Base-by-base conservation (phyloP, 768 basidiomycete genomes). In the Amanita muscaria region DNA sequence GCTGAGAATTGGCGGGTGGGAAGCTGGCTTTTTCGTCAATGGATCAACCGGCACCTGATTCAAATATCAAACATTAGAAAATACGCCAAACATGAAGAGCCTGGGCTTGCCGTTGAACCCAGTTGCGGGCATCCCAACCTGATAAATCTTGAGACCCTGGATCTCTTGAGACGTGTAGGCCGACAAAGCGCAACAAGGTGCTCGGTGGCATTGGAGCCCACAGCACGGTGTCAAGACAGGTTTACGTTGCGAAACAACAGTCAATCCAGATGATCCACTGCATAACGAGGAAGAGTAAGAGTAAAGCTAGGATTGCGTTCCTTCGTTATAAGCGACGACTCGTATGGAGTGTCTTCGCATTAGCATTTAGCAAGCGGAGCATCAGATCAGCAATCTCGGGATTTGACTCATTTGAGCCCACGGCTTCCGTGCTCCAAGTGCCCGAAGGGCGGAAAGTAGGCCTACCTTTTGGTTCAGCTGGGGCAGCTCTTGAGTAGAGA, bases 301-400 rank as follows among this genome's bases (percentile, higher is more conserved):
- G 65, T 69, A 53, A 83, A 87, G 54, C 76, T 79, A 5, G 72
- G 61, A 49, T 73, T 80, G 37, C 74, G 72, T 49, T 80, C 78
- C 55, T 80, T 84, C 23, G 66, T 64, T 33, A 75, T 69, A 39
- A 76, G 56, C 6, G 60, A 51, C 23, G 65, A 59, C 14, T 76
- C 73, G 55, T 90, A 93, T 4, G 94, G 63, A 1, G 79, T 73
- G 1, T 75, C 63, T 9, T 96, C 66, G 0, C 88, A 84, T 48
- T 75, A 64, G 51, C 77, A n/a, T n/a, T 76, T 51, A 92, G 61
- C 16, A 86, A 64, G 24, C 89, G 84, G 23, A 96, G 68, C 51
- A 96, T 69, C 35, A 97, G 67, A 59, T 97, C 93, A 6, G 91
- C 86, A 40, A 98, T 69, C 52, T 91, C 85, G 0, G 83, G 77